Base-by-base conservation (phyloP, 768 basidiomycete genomes). In the Trametes coccinea region DNA sequence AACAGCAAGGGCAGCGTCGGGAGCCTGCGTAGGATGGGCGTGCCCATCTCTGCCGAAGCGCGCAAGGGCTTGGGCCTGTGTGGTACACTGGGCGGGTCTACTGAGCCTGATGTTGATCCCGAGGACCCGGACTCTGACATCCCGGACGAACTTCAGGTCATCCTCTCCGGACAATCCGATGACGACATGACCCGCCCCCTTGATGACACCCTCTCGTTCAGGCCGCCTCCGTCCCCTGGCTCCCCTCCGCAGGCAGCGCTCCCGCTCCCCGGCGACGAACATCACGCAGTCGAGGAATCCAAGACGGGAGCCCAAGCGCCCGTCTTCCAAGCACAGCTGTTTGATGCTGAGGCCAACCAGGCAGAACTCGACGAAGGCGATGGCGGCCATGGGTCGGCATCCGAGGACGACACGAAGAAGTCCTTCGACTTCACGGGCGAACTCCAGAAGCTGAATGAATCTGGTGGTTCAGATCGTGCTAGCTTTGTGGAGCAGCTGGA, bases 361-460 rank as follows among this genome's bases (percentile, higher is more conserved):
- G 66, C 65, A 14, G 71, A 70, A 39, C 71, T 81, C 47, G 80
- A 83, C 29, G 82, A 81, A 7, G 74, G 79, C 13, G 80, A 81
- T 30, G 80, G 78, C 17, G 73, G 73, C 22, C 78, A 63, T 40
- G 58, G 47, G 5, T 75, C 77, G 11, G 79, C 79, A 0, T 85
- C 84, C 13, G 85, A 86, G 56, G 83, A 83, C 54, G 84, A 88
- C 63, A 92, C 90, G 0, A 90, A 87, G 75, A 88, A 82, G 67
- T 89, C 86, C 1, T 93, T 93, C 62, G 91, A 93, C 68, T 93
- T 93, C 69, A 93, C 92, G 0, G 89, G 87, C 41, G 92, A 92
- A 71, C 73, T 93, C 54, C 75, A 81, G 72, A 85, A 77, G 67
- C 78, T 93, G 51, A 86, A 88, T 55, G 86, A 89, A 66, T 86